phyloP scores from a whole-genome alignment of 2,329 filamentous ascomycete species.

The Macrophomina pseudophaseolina region DNA sequence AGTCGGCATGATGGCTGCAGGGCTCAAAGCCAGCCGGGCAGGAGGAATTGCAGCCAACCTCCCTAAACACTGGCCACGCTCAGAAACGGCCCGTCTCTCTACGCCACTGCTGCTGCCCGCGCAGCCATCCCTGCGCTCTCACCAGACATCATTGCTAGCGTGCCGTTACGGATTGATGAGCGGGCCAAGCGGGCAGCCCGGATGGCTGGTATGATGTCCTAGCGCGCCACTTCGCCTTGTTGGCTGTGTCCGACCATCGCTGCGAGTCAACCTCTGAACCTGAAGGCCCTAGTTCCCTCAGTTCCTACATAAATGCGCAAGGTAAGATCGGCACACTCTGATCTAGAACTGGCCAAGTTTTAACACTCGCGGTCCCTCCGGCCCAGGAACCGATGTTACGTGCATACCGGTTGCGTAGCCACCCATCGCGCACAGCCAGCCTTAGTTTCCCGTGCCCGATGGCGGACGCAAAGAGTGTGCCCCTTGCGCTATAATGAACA shows the following conservation, averaged over 20 bases:
- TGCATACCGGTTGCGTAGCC: background rate
- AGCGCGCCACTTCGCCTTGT: background rate
- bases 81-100: constrained; percentile 15
- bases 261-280: background rate
- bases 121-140: background rate
- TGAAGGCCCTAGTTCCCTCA: background rate
- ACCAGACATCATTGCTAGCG: constrained; percentile 6
- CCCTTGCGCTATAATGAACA: constrained; percentile 3
- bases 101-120: constrained; percentile 1
- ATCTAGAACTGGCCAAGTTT: background rate
- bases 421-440: background rate
- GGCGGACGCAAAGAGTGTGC: background rate
- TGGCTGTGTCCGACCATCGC: background rate
- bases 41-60: background rate
- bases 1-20: background rate
- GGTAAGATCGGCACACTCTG: background rate
- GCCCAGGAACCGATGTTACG: background rate
- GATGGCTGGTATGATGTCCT: background rate
- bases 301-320: background rate
- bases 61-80: background rate
- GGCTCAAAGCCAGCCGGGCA: background rate
- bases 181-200: background rate
- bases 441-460: background rate
- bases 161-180: background rate
- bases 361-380: background rate